phyloP scores from a whole-genome alignment of 2,329 filamentous ascomycete genomes.

The Amauroascus verrucosus region DNA sequence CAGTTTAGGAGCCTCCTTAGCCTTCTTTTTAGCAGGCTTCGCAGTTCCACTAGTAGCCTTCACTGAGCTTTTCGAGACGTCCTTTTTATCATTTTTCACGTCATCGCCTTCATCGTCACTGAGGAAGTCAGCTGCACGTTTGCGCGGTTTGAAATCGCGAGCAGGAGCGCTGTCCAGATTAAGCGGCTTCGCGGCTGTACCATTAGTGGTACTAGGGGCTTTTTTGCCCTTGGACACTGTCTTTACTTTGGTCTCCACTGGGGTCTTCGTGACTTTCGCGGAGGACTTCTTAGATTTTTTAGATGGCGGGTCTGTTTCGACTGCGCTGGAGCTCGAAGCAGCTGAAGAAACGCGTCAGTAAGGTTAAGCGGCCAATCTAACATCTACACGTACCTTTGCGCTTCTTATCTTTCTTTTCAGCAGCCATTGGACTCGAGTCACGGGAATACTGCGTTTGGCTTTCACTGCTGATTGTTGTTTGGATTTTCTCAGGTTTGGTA shows the following conservation, averaged over 20 bases:
- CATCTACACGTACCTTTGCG: slow-evolving; percentile 38
- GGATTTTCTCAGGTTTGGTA: background rate
- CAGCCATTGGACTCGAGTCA: slow-evolving; percentile 38
- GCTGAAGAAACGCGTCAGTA: slow-evolving; percentile 13
- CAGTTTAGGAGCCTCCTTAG: slow-evolving; percentile 26
- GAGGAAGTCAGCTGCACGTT: slow-evolving; percentile 41
- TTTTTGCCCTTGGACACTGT: slow-evolving; percentile 28
- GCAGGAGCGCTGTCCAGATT: slow-evolving; percentile 29
- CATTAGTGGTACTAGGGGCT: slow-evolving; percentile 19
- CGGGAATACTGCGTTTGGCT: background rate
- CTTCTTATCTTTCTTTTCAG: slow-evolving; percentile 47
- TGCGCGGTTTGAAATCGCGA: slow-evolving; percentile 35
- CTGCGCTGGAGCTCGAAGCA: slow-evolving; percentile 29
- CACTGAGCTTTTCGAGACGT: slow-evolving; percentile 37
- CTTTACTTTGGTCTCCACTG: slow-evolving; percentile 24
- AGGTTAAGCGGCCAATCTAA: slow-evolving; percentile 11
- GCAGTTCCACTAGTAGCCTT: slow-evolving; percentile 22
- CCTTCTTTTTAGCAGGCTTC: slow-evolving; percentile 37
- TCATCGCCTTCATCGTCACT: slow-evolving; percentile 32
- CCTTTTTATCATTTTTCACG: slow-evolving; percentile 34
- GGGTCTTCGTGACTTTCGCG: slow-evolving; percentile 24
- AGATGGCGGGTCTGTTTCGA: slow-evolving; percentile 40
- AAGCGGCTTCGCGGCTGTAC: slow-evolving; percentile 14
- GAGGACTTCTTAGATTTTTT: slow-evolving; percentile 51
- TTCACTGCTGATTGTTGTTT: slow-evolving; percentile 17